Percentiles rank a stretch among this genome's conserved stretches.
These are phyloP conservation scores for Volutella citrinella DNA, from an alignment of 2,329 filamentous ascomycete genomes.

Conservation along the genomic window DNA sequence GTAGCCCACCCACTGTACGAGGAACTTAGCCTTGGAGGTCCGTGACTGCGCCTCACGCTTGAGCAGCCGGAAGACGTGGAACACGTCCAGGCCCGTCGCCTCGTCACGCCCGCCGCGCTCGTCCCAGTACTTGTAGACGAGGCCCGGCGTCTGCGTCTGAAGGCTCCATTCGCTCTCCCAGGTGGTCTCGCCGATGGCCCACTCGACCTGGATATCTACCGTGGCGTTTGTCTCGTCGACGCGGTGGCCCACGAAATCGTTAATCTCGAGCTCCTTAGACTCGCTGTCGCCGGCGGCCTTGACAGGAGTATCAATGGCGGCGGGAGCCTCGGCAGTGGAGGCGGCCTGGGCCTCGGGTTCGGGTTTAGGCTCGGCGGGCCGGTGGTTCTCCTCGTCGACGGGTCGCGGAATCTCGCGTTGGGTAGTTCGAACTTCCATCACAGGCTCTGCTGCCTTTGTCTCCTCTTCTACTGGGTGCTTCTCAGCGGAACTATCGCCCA, in stretches of 20 bases:
- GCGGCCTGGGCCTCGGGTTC: constrained; percentile 5
- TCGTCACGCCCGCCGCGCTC: constrained; percentile 18
- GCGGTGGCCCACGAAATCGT: constrained; percentile 18
- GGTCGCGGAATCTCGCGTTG: constrained; percentile 2
- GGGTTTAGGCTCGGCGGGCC: background rate
- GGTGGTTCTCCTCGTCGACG: constrained; percentile 5
- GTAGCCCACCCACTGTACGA: constrained; percentile 27
- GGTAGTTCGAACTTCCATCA: too few relatives aligned
- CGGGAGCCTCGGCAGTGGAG: background rate
- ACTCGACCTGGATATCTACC: constrained; percentile 22
- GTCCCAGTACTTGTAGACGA: constrained; percentile 27
- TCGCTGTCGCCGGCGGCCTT: constrained; percentile 9
- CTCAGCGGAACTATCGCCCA: too few relatives aligned
- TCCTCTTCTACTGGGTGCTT: too few relatives aligned
- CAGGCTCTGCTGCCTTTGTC: too few relatives aligned
- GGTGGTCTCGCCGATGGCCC: constrained; percentile 20
- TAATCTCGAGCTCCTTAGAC: constrained; percentile 19
- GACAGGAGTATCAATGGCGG: background rate
- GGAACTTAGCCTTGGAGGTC: constrained; percentile 14
- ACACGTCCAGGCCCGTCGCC: constrained; percentile 20
- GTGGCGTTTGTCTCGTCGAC: constrained; percentile 20
- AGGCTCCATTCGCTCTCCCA: constrained; percentile 27
- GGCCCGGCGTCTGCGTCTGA: constrained; percentile 21
- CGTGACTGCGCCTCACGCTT: constrained; percentile 17
- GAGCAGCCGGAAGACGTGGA: constrained; percentile 24